Evolutionary conservation across 345 rosid genomes (phyloP).

Genomic region (Microcos paniculata): DNA sequence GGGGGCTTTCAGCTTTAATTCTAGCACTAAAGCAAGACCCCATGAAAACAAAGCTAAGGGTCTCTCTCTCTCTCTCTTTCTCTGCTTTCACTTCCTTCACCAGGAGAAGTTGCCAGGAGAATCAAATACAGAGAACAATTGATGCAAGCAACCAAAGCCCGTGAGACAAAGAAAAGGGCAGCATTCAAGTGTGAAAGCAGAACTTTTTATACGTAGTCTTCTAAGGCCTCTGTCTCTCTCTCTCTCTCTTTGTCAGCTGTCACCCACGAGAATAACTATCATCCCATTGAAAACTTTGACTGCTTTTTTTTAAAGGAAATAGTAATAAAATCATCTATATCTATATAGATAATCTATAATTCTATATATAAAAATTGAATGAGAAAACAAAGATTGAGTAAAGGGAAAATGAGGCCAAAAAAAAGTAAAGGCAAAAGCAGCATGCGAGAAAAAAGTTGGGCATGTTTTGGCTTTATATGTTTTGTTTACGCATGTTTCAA

Average conservation of each 20-base stretch:
- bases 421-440: neutral
- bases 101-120: neutral
- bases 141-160: neutral
- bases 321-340: too few relatives aligned
- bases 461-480: constrained; percentile 11
- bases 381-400: neutral
- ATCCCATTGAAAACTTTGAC: constrained; percentile 34
- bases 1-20: constrained; percentile 50
- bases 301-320: too few relatives aligned
- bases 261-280: constrained; percentile 12
- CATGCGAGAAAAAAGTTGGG: constrained; percentile 6
- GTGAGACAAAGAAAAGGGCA: constrained; percentile 8
- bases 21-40: constrained; percentile 75
- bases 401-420: neutral
- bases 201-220: constrained; percentile 10
- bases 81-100: constrained; percentile 1
- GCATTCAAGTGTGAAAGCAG: constrained; percentile 31
- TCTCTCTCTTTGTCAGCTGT: constrained; percentile 22
- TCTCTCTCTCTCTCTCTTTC: too few relatives aligned
- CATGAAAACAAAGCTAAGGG: constrained; percentile 32
- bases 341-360: too few relatives aligned
- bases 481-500: constrained; percentile 17
- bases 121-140: constrained; percentile 6
- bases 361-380: neutral
- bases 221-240: neutral